Evolutionary conservation across 352 stramenopile genomes (phyloP).

Genomic region (Phytophthora vignae): DNA sequence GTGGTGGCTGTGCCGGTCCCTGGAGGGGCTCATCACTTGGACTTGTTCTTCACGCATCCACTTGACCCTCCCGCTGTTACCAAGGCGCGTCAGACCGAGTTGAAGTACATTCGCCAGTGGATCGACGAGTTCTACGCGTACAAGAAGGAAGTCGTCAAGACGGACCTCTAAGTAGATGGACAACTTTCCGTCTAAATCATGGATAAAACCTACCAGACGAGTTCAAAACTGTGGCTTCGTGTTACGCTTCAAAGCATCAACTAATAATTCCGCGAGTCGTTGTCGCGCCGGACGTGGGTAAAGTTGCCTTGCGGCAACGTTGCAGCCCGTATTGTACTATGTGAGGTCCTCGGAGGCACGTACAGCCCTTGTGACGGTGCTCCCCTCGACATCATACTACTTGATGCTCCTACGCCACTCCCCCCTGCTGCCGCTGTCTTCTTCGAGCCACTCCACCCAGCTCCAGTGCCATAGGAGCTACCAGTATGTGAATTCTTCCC

Average conservation of each 20-base stretch:
- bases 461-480: slow-evolving; percentile 17
- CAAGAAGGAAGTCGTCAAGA: slow-evolving; percentile 24
- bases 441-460: slow-evolving; percentile 32
- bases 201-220: not conserved
- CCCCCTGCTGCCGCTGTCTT: slow-evolving; percentile 16
- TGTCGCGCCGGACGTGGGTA: slow-evolving; percentile 34
- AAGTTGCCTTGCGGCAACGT: slow-evolving; percentile 31
- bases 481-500: slow-evolving; percentile 16
- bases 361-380: slow-evolving; percentile 41
- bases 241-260: slow-evolving; percentile 27
- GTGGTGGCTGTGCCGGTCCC: slow-evolving; percentile 50
- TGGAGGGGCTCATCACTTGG: slow-evolving; percentile 59
- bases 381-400: slow-evolving; percentile 27
- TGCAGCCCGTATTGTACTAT: slow-evolving; percentile 43
- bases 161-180: slow-evolving; percentile 6
- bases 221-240: slow-evolving; percentile 38
- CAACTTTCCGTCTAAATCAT: not conserved
- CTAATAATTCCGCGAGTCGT: slow-evolving; percentile 35
- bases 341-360: slow-evolving; percentile 50
- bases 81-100: slow-evolving; percentile 47
- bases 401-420: slow-evolving; percentile 1
- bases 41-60: slow-evolving; percentile 68
- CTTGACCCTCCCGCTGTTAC: slow-evolving; percentile 52
- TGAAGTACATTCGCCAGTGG: slow-evolving; percentile 57
- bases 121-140: slow-evolving; percentile 56